Base-by-base conservation (phyloP, 306 rosid species). In the Vicia sativa region DNA sequence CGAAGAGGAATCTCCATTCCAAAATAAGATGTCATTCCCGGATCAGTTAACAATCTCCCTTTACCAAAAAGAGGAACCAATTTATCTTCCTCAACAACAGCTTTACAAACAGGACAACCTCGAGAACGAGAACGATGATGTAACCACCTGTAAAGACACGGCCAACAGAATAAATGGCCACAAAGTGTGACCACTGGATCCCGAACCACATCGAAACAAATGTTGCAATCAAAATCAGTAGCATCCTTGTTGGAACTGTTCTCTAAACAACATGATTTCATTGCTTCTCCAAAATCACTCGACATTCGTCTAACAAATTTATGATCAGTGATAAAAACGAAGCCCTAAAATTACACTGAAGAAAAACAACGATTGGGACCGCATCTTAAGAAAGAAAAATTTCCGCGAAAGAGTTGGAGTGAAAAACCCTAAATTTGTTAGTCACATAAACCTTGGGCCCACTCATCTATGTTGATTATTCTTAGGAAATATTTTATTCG, bases 141-240 rank as follows among this genome's bases (percentile, higher is more conserved):
- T 19, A 92, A 89, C 98, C 98, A 90, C 63, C 81, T 74, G 68
- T 90, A 90, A 7, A 93, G 80, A 63, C 98, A 93, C 2, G 97
- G 97, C 98, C 97, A 93, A 75, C 96, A 93, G 68, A 76, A 93
- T 41, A 93, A 79, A 52, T 93, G 98, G 18, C 98, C 98, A n/a
- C 98, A 92, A 3, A 86, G 88, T 13, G 98, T 90, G 31, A 92
- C 83, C 50, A 90, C 87, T 0, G 98, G 97, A 7, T 93, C 97
- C 49, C 86, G 96, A 3, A 96, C 96, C 70, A 93, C 69, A 37
- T 93, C 98, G 3, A 93, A 86, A 82, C 98, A 93, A 28, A 93
- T 88, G 76, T 93, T 93, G 85, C 98, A 93, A 65, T 93, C 97
- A 10, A 93, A 93, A 79, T 90, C 82, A 11, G 89, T 96, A 0